Evolutionary conservation across 345 rosid species (phyloP), one percentile per base, ranked within the genome.

Genomic region (Bretschneidera sinensis): DNA sequence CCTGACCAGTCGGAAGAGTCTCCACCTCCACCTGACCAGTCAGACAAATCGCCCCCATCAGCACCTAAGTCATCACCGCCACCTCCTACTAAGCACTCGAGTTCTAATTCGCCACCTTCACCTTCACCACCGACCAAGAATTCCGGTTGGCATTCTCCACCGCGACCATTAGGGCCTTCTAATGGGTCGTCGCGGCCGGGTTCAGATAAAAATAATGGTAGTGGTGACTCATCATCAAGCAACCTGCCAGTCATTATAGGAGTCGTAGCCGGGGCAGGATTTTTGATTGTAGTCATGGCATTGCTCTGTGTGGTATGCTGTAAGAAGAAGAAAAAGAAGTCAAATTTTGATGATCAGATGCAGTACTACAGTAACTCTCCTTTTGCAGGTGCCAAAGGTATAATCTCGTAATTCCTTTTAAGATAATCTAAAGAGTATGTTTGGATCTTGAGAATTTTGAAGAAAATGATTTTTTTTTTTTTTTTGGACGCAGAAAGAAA

Each of bases 261-360:
- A 34, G 62, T 82, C 13, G 82, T 22, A 15, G 81, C 57, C 39
- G 77, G 79, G 31, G 86, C 62, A 19, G 80, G 62, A 43, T 22
- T 88, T 50, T 43, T 86, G 55, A 17, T 86, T 35, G 61, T 82
- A 51, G 61, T 75, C 14, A 49, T 79, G 62, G n/a, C 85, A 11
- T 59, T 68, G 54, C 60, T 64, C 43, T 52, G 79, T 23, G 71
- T 79, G 20, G 64, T 81, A 48, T 66, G 78, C 62, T 72, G 74
- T 39, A 81, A 76, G 51, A 88, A 78, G 76, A 85, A 62, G 80
- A 82, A 70, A 60, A 74, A 66, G 64, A 49, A 60, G 20, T 51
- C 61, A 50, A 70, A 69, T 31, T 49, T 48, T 47, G 76, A 71
- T 55, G 76, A 71, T 55, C 74, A 68, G 9, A 68, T 72, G 73